Evolutionary conservation across 192 early-diverging fungal species (phyloP).

Genomic region (Spinellus fusiger): DNA sequence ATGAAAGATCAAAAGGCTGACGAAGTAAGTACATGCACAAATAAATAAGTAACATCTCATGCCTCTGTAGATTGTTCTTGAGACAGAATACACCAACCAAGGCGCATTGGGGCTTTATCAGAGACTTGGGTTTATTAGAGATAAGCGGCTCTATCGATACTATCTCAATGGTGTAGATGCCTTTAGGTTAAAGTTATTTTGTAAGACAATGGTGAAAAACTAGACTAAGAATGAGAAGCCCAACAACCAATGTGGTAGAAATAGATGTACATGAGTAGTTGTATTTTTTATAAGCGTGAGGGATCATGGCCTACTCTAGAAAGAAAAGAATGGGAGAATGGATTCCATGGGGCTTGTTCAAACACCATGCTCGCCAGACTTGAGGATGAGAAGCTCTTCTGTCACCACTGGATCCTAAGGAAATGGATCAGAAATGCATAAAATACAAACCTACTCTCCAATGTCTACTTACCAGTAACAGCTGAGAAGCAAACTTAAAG

Average conservation of each 20-base stretch:
- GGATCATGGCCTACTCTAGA: no score
- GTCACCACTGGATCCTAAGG: constrained; percentile 19
- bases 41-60: background rate
- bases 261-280: no score
- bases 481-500: constrained; percentile 11
- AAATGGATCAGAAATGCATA: background rate
- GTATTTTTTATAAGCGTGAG: background rate
- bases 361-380: no score
- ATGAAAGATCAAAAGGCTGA: constrained; percentile 78
- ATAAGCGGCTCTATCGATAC: constrained; percentile 87
- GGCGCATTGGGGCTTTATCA: constrained; percentile 86
- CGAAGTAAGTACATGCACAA: constrained; percentile 50
- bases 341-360: no score
- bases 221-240: background rate
- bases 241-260: background rate
- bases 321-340: no score
- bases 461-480: constrained; percentile 2
- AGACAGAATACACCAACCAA: constrained; percentile 84
- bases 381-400: constrained; percentile 22
- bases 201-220: constrained; percentile 32
- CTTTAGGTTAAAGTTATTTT: constrained; percentile 73
- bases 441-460: background rate
- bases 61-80: constrained; percentile 62
- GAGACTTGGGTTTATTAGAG: constrained; percentile 85
- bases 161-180: constrained; percentile 95